Base-by-base conservation (phyloP, 2,329 filamentous ascomycete genomes). In the Hypocreales sp. region DNA sequence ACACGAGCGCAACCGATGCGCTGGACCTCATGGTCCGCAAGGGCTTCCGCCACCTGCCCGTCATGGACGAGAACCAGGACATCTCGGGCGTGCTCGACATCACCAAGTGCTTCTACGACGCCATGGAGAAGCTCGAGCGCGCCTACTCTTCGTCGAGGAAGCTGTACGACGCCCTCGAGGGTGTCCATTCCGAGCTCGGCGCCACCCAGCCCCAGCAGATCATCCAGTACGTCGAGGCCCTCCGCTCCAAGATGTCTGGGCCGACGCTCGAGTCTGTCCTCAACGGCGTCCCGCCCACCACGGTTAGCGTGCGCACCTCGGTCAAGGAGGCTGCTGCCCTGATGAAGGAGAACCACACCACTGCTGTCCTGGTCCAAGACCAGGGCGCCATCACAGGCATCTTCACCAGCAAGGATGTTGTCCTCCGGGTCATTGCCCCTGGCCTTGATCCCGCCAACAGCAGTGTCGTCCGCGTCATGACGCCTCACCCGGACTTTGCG, bases 21-120 rank as follows among this genome's bases (percentile, higher is more conserved):
- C 61, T 98, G 36, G 87, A 98, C 54, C 67, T 95, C 31, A 98
- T 98, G 90, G 90, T 98, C 31, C 72, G 87, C 42, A 95, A 95
- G 60, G 90, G 90, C 12, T 98, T 98, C 64, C 75, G 90, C 41
- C 90, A 98, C 61, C 56, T 98, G 47, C 90, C 90, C 4, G 90
- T 98, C 39, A 98, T 98, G 90, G 90, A 98, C 55, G 90, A 98
- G 62, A 95, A 98, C 54, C 90, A 98, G 56, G 87, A 98, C 48
- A 98, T 98, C 36, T 92, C 86, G 7, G 90, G 90, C 61, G 86
- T 98, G 40, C 63, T 98, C 29, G 90, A 98, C 55, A 98, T 98
- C 44, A 98, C 90, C 31, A 98, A 95, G 58, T 98, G 90, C 58
- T 98, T 98, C 56, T 98, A 98, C 57, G 90, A 98, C 57, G 90